Evolutionary conservation across 2,329 filamentous ascomycete genomes (phyloP).

Genomic region (Dendrostoma leiphaemia): DNA sequence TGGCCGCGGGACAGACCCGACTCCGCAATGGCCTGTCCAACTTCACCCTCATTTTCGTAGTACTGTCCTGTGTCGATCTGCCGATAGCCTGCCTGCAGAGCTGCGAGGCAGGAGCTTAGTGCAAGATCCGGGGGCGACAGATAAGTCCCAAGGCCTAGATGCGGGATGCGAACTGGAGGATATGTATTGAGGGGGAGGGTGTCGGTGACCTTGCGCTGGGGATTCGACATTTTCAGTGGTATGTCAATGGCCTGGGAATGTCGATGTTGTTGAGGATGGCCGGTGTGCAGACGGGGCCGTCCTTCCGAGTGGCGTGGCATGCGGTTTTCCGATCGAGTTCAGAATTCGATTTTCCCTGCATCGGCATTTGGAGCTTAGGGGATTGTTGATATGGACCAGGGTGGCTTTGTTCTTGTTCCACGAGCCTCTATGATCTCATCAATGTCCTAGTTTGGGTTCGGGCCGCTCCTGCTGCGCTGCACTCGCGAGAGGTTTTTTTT

Average conservation of each 20-base stretch:
- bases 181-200: not conserved
- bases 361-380: too few species aligned
- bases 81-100: constrained; percentile 50
- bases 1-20: constrained; percentile 51
- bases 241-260: not conserved
- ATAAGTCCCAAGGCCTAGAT: constrained; percentile 20
- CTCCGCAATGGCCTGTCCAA: constrained; percentile 56
- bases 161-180: constrained; percentile 2
- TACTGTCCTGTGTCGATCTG: constrained; percentile 62
- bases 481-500: too few species aligned
- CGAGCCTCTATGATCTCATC: constrained; percentile 4
- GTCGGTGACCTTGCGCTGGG: not conserved
- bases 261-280: too few species aligned
- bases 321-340: too few species aligned
- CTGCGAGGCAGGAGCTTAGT: constrained; percentile 35
- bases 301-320: too few species aligned
- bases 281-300: too few species aligned
- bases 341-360: too few species aligned
- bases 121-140: constrained; percentile 9
- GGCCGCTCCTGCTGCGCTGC: not conserved
- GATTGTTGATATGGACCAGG: not conserved
- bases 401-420: not conserved
- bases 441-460: not conserved
- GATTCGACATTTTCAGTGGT: not conserved
- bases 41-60: constrained; percentile 61